Percentiles rank a stretch among this genome's conserved stretches.
Conservation (phyloP, 805 yeast species). For the Teunomyces stri region DNA sequence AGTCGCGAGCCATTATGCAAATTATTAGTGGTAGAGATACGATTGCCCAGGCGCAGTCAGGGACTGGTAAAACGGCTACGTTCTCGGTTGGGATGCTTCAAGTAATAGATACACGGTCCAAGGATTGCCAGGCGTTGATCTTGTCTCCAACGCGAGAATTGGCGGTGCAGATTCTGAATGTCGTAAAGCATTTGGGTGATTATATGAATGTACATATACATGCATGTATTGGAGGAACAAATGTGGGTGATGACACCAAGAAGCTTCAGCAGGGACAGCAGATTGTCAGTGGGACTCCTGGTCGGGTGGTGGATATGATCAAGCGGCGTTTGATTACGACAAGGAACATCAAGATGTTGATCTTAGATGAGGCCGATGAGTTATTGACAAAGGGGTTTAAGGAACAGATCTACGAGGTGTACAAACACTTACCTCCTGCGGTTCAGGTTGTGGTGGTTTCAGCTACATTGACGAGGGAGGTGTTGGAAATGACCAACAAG, state of each 20-base stretch:
- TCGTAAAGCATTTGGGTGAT: conserved; percentile 83
- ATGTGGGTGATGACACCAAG: conserved; percentile 81
- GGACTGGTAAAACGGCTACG: conserved; percentile 91
- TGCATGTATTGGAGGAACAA: conserved; percentile 97
- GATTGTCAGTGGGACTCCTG: conserved; percentile 97
- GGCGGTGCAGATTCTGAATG: conserved; percentile 94
- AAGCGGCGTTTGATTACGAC: conserved; percentile 83
- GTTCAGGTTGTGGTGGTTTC: conserved; percentile 93
- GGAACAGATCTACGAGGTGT: conserved; percentile 93
- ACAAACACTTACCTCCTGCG: conserved; percentile 79
- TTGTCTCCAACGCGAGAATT: conserved; percentile 97
- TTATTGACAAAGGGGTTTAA: conserved; percentile 90
- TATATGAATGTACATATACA: conserved; percentile 89
- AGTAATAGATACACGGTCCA: conserved; percentile 67
- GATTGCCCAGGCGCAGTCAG: conserved; percentile 85
- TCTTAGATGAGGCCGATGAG: conserved; percentile 98
- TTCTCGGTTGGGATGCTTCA: conserved; percentile 73
- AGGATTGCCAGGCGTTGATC: conserved; percentile 87
- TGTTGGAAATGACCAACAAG: conserved; percentile 83
- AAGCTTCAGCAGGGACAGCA: conserved; percentile 85
- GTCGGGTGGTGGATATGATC: conserved; percentile 95
- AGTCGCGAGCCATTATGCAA: conserved; percentile 75
- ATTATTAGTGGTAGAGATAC: conserved; percentile 71
- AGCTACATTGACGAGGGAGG: conserved; percentile 94
- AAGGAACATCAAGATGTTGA: conserved; percentile 85